These are phyloP conservation scores for Sphaerulina populicola DNA, from an alignment of 2,329 filamentous ascomycete genomes.

Conservation along the genomic window DNA sequence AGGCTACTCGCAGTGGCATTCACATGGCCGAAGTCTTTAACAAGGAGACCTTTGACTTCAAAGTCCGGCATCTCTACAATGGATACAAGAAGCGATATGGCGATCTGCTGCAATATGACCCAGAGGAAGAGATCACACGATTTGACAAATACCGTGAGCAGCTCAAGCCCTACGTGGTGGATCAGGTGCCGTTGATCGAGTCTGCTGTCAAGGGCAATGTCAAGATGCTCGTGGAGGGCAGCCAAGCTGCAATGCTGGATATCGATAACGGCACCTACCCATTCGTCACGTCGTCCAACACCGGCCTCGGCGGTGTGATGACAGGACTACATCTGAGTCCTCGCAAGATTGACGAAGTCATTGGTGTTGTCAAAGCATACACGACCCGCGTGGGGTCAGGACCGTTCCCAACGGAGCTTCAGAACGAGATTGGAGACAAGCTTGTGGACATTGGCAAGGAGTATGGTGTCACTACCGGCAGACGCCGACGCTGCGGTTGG, in stretches of 20 bases:
- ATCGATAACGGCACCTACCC: slow-evolving; percentile 56
- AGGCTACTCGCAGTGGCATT: slow-evolving; percentile 58
- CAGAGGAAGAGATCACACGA: slow-evolving; percentile 58
- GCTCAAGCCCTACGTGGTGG: slow-evolving; percentile 55
- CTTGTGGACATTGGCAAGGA: slow-evolving; percentile 51
- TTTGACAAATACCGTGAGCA: slow-evolving; percentile 53
- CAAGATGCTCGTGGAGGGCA: slow-evolving; percentile 61
- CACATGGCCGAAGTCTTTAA: slow-evolving; percentile 60
- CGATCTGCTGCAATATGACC: slow-evolving; percentile 56
- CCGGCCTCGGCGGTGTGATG: slow-evolving; percentile 53
- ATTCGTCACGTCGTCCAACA: slow-evolving; percentile 53
- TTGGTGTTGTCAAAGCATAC: slow-evolving; percentile 61
- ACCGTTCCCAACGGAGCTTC: slow-evolving; percentile 60
- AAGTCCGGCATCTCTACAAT: slow-evolving; percentile 52
- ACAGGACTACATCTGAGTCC: slow-evolving; percentile 56
- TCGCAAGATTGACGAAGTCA: slow-evolving; percentile 51
- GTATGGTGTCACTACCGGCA: slow-evolving; percentile 51
- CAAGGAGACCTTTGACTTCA: slow-evolving; percentile 56
- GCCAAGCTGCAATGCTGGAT: slow-evolving; percentile 61
- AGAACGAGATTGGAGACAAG: slow-evolving; percentile 50
- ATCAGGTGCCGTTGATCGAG: slow-evolving; percentile 58
- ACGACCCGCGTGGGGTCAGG: slow-evolving; percentile 52
- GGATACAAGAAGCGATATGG: slow-evolving; percentile 64
- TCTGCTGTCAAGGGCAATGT: slow-evolving; percentile 51
- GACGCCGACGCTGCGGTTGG: slow-evolving; percentile 56